These are phyloP conservation scores for Phycomyces nitens DNA, from an alignment of 192 early-diverging fungal genomes.

Conservation along the genomic window DNA sequence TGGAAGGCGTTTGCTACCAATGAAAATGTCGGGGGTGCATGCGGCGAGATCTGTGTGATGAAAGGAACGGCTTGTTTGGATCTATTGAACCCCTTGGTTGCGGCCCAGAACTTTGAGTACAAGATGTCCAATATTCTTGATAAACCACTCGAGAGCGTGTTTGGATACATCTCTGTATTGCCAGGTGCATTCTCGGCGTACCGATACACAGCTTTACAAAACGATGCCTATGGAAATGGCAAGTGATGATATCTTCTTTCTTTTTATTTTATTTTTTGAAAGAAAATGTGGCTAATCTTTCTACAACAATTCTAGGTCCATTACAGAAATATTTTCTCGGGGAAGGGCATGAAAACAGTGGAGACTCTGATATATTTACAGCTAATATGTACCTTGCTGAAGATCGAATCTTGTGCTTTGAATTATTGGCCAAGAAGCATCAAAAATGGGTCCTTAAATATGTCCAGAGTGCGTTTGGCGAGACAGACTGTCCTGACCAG, in stretches of 20 bases:
- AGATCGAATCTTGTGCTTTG: slow-evolving; percentile 95
- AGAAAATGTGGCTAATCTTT: no score
- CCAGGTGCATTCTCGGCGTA: slow-evolving; percentile 97
- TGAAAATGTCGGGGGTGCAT: slow-evolving; percentile 83
- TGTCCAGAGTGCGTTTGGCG: slow-evolving; percentile 82
- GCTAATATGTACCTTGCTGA: slow-evolving; percentile 94
- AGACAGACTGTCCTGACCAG: slow-evolving; percentile 91
- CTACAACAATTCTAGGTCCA: slow-evolving; percentile 32
- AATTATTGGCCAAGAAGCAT: slow-evolving; percentile 81
- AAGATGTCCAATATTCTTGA: slow-evolving; percentile 97
- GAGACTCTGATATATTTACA: slow-evolving; percentile 64
- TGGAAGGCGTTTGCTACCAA: slow-evolving; percentile 91
- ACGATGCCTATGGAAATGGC: slow-evolving; percentile 53
- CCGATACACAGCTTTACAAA: slow-evolving; percentile 80
- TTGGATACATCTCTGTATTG: slow-evolving; percentile 94
- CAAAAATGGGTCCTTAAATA: slow-evolving; percentile 81
- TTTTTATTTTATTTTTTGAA: no score
- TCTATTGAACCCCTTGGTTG: slow-evolving; percentile 84
- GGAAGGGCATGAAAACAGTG: slow-evolving; percentile 67
- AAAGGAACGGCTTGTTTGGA: slow-evolving; percentile 65
- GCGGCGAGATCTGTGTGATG: slow-evolving; percentile 90
- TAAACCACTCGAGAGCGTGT: slow-evolving; percentile 93
- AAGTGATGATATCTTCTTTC: not conserved
- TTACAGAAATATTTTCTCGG: slow-evolving; percentile 90
- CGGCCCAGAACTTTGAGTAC: slow-evolving; percentile 98